Percentiles rank a stretch among this genome's conserved stretches.
Evolutionary conservation across 2,329 filamentous ascomycete species (phyloP).

Genomic region (Paradendryphiella salina): DNA sequence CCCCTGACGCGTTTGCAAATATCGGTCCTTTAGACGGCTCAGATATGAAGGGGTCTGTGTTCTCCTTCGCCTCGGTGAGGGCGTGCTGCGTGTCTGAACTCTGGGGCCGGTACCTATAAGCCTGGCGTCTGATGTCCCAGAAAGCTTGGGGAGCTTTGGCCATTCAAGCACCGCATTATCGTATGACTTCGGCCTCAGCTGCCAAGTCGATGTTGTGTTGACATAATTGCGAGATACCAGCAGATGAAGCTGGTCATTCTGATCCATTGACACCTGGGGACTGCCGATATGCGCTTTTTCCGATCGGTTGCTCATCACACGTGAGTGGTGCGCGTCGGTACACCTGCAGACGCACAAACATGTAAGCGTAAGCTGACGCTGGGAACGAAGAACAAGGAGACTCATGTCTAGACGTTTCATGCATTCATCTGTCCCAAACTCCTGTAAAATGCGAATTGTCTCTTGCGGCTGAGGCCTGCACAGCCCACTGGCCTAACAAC

Average conservation of each 20-base stretch:
- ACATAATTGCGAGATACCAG: not conserved
- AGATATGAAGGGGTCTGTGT: not conserved
- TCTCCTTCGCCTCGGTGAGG: not conserved
- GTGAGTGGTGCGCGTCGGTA: not conserved
- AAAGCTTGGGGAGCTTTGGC: not conserved
- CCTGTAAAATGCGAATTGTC: not conserved
- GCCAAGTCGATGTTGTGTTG: not conserved
- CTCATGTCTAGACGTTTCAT: not conserved
- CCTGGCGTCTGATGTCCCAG: not conserved
- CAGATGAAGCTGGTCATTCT: not conserved
- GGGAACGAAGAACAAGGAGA: not conserved
- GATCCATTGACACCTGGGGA: not conserved
- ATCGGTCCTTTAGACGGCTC: slow-evolving; percentile 5
- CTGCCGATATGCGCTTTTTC: not conserved
- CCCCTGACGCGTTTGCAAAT: not conserved
- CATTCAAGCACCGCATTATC: not conserved
- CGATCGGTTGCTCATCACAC: not conserved
- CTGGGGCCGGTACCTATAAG: not conserved
- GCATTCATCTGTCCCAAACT: slow-evolving; percentile 1
- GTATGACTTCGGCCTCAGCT: not conserved
- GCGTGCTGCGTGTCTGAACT: not conserved
- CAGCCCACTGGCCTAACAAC: not conserved
- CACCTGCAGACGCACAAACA: not conserved
- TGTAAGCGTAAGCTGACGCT: not conserved
- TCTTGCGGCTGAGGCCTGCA: not conserved